Evolutionary conservation across 495 filamentous ascomycete species (phyloP), one percentile per base, ranked within the genome.

Genomic region (Massariosphaeria phaeospora): DNA sequence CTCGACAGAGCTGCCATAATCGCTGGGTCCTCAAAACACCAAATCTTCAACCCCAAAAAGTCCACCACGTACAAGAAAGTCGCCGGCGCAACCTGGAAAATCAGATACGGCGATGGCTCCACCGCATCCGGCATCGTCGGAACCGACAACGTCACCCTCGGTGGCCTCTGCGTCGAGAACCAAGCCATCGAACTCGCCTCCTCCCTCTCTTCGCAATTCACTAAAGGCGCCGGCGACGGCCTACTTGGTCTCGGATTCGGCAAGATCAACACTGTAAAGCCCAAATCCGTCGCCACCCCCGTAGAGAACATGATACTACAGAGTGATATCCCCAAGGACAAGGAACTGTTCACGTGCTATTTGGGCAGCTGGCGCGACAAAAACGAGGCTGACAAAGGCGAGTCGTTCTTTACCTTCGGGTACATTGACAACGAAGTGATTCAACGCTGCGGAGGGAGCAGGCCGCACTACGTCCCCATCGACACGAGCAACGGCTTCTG

Each of bases 361-460:
- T 77, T 90, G 35, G 84, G 83, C 53, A 83, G 76, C 48, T 79
- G 76, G 70, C 76, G 79, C 20, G 81, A 85, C 67, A 60, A 70
- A 25, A 65, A 75, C 35, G 78, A 79, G 42, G 69, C 68, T 0
- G 72, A 76, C 49, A 78, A 81, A 38, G 75, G 77, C 45, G 72
- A 77, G 45, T 83, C 81, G 1, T 90, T 89, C 73, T 89, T 86
- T 70, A 89, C 86, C 0, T 89, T 90, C 59, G 87, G 86, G 23
- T 89, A 74, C 64, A 83, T 90, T 62, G 86, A 89, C 62, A 64
- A 85, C 54, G 79, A 77, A 5, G 75, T 81, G 0, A 74, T 87
- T 39, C 74, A 72, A 36, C 71, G 34, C 1, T 53, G 71, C 6
- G n/a, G n/a, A n/a, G 76, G 77, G 0, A 79, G 74, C 25, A 62